phyloP scores from a whole-genome alignment of 495 filamentous ascomycete genomes.

The Neurospora sp. region DNA sequence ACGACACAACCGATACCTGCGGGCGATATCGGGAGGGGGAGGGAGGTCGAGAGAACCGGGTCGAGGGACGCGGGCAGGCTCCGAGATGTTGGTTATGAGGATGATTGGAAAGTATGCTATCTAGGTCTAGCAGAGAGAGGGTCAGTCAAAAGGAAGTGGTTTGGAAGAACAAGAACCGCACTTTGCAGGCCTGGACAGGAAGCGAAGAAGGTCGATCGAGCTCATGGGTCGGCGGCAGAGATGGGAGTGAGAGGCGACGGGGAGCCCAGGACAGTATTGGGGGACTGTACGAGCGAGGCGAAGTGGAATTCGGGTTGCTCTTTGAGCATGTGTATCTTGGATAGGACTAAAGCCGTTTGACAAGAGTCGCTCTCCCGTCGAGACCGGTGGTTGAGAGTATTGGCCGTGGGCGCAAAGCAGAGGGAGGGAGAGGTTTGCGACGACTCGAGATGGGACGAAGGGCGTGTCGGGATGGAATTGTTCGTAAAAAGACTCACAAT shows the following conservation, averaged over 20 bases:
- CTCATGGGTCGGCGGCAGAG: constrained; percentile 51
- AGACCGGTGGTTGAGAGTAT: background rate
- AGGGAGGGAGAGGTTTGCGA: background rate
- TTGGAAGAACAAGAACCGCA: constrained; percentile 35
- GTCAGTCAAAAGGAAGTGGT: constrained; percentile 3
- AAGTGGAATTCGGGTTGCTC: background rate
- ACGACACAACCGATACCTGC: constrained; percentile 79
- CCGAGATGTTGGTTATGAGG: constrained; percentile 4
- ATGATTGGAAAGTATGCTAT: constrained; percentile 56
- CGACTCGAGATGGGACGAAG: background rate
- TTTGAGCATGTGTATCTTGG: background rate
- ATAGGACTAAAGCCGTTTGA: background rate
- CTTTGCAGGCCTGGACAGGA: constrained; percentile 95
- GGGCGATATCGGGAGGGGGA: constrained; percentile 55
- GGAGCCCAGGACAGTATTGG: constrained; percentile 1
- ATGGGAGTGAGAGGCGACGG: background rate
- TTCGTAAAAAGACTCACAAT: background rate
- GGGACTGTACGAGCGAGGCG: background rate
- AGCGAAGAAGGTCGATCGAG: constrained; percentile 83
- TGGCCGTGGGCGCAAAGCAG: background rate
- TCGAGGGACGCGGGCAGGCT: constrained; percentile 1
- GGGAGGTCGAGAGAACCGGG: constrained; percentile 2
- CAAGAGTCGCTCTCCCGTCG: background rate
- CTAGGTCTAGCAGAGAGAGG: constrained; percentile 53
- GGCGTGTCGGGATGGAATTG: background rate